Evolutionary conservation across 768 basidiomycete genomes (phyloP), one percentile per base, ranked within the genome.

Genomic region (Cystofilobasidium ferigula): DNA sequence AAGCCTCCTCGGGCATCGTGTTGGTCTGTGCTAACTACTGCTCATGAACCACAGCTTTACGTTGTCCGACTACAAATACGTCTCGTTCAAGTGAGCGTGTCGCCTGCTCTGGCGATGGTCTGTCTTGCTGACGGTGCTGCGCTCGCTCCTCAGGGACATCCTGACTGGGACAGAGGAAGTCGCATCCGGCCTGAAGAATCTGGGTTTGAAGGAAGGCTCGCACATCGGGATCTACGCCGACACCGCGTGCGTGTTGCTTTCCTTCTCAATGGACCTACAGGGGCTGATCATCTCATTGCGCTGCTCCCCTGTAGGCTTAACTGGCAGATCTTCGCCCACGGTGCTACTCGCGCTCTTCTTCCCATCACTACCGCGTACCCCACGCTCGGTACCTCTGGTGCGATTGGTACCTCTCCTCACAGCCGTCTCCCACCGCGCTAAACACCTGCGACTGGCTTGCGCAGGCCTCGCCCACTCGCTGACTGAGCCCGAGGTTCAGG

Each of bases 381-480:
- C 18, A 75, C 75, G 1, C 67, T 76, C 24, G 75, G 75, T 3
- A 69, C 71, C 45, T 45, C 60, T 14, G 60, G 63, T 59, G n/a
- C 30, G 63, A 30, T 24, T 34, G 26, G 5, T 26, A 14, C n/a
- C 36, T 5, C 38, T 16, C 14, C n/a, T n/a, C n/a, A n/a, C n/a
- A n/a, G n/a, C n/a, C n/a, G n/a, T n/a, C n/a, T n/a, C n/a, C n/a
- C n/a, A n/a, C n/a, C n/a, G n/a, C n/a, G n/a, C n/a, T n/a, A n/a
- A n/a, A n/a, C n/a, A n/a, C n/a, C n/a, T n/a, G n/a, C n/a, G n/a
- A n/a, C n/a, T n/a, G n/a, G n/a, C n/a, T n/a, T n/a, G n/a, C n/a
- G 62, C 82, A 1, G 91, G 94, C 58, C 83, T 99, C 24, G 79
- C 85, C 0, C 93, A 98, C 75, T 92, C 94, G 0, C 82, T 98